Base-by-base conservation (phyloP, 2,329 filamentous ascomycete species). In the Trichoderma sp. region DNA sequence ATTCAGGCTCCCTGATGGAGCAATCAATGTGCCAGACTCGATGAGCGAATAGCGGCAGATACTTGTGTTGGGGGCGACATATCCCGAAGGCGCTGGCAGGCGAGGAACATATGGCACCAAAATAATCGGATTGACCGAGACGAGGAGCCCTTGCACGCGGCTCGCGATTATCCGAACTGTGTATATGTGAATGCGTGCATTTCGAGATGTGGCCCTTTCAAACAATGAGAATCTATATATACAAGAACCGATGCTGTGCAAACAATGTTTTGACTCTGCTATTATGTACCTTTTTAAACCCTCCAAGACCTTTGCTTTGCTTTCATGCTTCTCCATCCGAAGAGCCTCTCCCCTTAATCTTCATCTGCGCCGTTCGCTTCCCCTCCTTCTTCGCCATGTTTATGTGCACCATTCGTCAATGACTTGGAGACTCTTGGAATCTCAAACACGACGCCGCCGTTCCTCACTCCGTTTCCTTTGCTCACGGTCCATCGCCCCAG, bases 381-480 rank as follows among this genome's bases (percentile, higher is more conserved):
- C 10, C 60, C 67, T 54, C 68, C 64, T 39, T 65, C 34, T 45
- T 69, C 71, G 17, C 60, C 65, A n/a, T 72, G 3, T 19, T 74
- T 72, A 34, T 74, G 72, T 56, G 72, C 72, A 21, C 76, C 78
- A 63, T 80, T 78, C n/a, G 68, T 71, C 63, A 65, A 70, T 19
- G 68, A 68, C 67, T 71, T 76, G 51, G 72, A 71, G 70, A 78
- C 70, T 72, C 78, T 81, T 15, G 90, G 85, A 41, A 97, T 86
- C 75, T 97, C 93, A 74, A 97, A 96, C 10, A 97, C 84, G 26
- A 95, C 85, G n/a, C 90, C 91, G 7, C 92, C 91, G 74, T 97
- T 97, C 69, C 88, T 89, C 4, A 88, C 92, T 7, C 80, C 81
- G 52, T 77, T 76, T 26, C 83, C 76, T 65, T 67, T 67, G 24